phyloP scores from a whole-genome alignment of 2,329 filamentous ascomycete species.

The Trichoderma semiorbis region DNA sequence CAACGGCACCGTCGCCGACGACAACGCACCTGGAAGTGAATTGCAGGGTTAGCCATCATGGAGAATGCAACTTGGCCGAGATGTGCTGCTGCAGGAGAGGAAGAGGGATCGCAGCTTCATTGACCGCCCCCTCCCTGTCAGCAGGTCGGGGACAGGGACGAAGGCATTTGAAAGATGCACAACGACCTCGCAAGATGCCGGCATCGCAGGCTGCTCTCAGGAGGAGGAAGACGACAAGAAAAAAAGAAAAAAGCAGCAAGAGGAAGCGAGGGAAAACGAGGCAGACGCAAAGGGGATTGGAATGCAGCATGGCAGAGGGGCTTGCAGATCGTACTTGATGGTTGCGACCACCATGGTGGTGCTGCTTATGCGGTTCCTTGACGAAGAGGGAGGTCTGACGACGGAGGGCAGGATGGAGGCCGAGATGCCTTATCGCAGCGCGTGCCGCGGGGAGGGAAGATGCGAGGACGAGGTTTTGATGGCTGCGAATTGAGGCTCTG shows the following conservation, averaged over 20 bases:
- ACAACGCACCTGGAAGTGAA: conserved; percentile 76
- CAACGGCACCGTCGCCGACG: conserved; percentile 97
- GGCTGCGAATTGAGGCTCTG: conserved; percentile 18
- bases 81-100: neutral
- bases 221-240: neutral
- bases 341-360: conserved; percentile 60
- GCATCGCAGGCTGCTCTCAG: neutral
- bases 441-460: conserved; percentile 22
- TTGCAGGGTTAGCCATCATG: conserved; percentile 24
- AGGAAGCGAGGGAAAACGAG: neutral
- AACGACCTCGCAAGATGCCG: neutral
- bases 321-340: conserved; percentile 53
- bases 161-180: neutral
- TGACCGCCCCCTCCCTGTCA: conserved; percentile 16
- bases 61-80: neutral
- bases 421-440: conserved; percentile 24
- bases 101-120: neutral
- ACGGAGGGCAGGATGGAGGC: conserved; percentile 16
- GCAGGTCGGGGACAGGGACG: neutral
- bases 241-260: neutral
- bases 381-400: conserved; percentile 32
- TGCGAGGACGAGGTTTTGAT: conserved; percentile 13
- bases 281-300: conserved; percentile 4
- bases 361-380: conserved; percentile 36
- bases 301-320: conserved; percentile 20